Conservation (phyloP, 345 rosid species). For the Citrus cavaleriei region DNA sequence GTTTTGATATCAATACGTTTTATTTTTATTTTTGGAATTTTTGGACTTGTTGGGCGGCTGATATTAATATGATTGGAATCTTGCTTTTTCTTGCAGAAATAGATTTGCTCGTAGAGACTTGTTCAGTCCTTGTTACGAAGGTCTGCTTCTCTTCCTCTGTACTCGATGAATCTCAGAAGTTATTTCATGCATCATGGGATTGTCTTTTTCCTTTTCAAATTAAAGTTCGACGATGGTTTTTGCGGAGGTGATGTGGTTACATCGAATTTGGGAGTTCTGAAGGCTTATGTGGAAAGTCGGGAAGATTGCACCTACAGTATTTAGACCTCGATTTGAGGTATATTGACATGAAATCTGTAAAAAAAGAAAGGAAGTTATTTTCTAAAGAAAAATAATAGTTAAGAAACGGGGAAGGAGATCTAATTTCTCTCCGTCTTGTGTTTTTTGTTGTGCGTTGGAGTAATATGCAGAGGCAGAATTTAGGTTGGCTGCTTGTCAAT, state of each 20-base stretch:
- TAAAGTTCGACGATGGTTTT: constrained; percentile 24
- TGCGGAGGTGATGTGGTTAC: constrained; percentile 36
- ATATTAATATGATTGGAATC: neutral
- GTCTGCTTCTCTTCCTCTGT: constrained; percentile 1
- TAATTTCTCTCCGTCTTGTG: constrained; percentile 8
- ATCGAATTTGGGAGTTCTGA: neutral
- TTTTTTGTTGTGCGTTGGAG: neutral
- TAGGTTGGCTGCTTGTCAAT: constrained; percentile 3
- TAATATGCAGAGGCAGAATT: constrained; percentile 7
- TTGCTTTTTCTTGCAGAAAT: constrained; percentile 27
- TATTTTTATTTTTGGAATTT: neutral
- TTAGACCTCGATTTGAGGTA: constrained; percentile 36
- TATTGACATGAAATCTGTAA: constrained; percentile 17
- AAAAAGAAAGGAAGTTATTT: constrained; percentile 19
- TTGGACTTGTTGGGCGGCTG: neutral
- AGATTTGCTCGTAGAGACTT: constrained; percentile 9
- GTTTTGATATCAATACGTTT: neutral
- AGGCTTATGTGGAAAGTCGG: constrained; percentile 7
- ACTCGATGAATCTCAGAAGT: neutral
- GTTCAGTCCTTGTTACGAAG: constrained; percentile 6
- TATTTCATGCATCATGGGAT: neutral
- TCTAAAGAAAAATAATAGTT: constrained; percentile 4
- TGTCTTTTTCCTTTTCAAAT: constrained; percentile 8
- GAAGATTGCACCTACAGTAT: constrained; percentile 16
- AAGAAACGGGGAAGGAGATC: constrained; percentile 14